phyloP scores from a whole-genome alignment of 208 protist species.

The Herpetomonas samuelpessoai region DNA sequence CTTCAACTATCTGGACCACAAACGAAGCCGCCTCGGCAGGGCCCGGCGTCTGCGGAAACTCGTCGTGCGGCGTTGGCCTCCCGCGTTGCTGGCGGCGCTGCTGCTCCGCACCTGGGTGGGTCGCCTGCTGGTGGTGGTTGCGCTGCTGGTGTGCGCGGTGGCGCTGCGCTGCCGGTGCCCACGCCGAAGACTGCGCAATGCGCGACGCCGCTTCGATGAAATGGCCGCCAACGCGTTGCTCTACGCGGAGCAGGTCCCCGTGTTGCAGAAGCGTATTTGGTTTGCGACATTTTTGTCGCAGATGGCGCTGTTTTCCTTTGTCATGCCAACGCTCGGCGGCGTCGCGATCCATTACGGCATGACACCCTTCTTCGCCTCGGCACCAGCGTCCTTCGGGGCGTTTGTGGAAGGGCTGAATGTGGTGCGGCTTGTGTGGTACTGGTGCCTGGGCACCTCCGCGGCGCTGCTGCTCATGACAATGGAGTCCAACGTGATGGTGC shows the following conservation, averaged over 20 bases:
- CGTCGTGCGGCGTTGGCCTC: conserved; percentile 3
- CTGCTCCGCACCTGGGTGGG: conserved; percentile 23
- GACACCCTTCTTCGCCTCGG: conserved; percentile 44
- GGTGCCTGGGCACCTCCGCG: conserved; percentile 42
- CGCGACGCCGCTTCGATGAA: conserved; percentile 46
- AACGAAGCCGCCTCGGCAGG: conserved; percentile 6
- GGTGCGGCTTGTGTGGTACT: conserved; percentile 50
- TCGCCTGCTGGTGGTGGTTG: conserved; percentile 9
- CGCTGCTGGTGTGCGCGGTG: conserved; percentile 10
- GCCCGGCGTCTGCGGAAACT: neutral
- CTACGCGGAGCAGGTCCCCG: conserved; percentile 28
- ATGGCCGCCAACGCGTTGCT: conserved; percentile 18
- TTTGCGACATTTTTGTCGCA: conserved; percentile 56
- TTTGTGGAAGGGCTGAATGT: conserved; percentile 36
- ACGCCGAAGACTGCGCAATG: conserved; percentile 28
- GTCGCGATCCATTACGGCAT: conserved; percentile 57
- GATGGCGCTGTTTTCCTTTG: conserved; percentile 46
- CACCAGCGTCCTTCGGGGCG: conserved; percentile 26
- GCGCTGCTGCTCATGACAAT: conserved; percentile 51
- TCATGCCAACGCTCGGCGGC: conserved; percentile 41
- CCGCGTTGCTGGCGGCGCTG: conserved; percentile 19
- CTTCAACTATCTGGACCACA: conserved; percentile 13
- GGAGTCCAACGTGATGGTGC: conserved; percentile 44
- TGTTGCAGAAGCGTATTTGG: conserved; percentile 30
- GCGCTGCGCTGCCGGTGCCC: conserved; percentile 28